These are phyloP conservation scores for Plantago major DNA, from an alignment of 257 asterid genomes.

Conservation along the genomic window DNA sequence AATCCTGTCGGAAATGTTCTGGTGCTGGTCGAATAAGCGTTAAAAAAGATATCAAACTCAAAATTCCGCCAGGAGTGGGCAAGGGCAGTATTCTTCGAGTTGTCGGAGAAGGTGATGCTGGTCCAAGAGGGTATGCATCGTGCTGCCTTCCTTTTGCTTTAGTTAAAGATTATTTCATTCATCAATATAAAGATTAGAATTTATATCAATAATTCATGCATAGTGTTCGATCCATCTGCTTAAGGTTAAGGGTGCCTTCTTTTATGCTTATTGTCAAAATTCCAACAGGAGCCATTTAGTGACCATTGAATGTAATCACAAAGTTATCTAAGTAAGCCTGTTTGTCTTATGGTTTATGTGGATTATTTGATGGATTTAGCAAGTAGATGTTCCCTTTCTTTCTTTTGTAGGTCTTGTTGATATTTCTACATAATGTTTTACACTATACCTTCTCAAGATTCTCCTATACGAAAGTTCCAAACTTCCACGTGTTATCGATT, in stretches of 20 bases:
- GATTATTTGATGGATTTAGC: neutral
- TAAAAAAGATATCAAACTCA: slow-evolving; percentile 86
- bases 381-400: neutral
- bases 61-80: slow-evolving; percentile 98
- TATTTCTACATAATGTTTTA: too few relatives aligned
- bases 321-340: too few relatives aligned
- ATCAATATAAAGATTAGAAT: neutral
- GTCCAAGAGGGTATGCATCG: slow-evolving; percentile 78
- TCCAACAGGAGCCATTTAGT: too few relatives aligned
- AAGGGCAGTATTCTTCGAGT: slow-evolving; percentile 97
- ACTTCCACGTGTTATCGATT: too few relatives aligned
- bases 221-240: too few relatives aligned
- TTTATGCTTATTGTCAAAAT: too few relatives aligned
- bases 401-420: neutral
- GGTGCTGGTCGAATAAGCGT: slow-evolving; percentile 87
- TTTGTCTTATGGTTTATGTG: too few relatives aligned
- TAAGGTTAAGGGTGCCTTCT: too few relatives aligned
- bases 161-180: slow-evolving; percentile 9
- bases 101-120: slow-evolving; percentile 99
- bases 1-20: slow-evolving; percentile 91
- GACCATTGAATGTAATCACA: too few relatives aligned
- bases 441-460: too few relatives aligned
- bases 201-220: neutral
- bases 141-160: slow-evolving; percentile 14
- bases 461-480: too few relatives aligned